These are phyloP conservation scores for Fusarium setosum DNA, from an alignment of 2,329 filamentous ascomycete species.

Conservation along the genomic window DNA sequence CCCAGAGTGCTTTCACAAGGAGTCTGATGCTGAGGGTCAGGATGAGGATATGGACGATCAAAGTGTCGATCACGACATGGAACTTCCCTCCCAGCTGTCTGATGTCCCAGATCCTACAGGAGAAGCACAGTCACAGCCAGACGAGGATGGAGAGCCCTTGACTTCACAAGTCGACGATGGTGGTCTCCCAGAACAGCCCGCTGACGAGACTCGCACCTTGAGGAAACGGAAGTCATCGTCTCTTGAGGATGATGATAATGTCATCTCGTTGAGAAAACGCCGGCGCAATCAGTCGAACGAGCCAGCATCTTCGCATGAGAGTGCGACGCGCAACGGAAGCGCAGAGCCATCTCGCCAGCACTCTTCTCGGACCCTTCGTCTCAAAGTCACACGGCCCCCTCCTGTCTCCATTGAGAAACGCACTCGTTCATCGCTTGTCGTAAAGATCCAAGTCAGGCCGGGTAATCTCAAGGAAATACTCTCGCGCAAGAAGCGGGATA, in stretches of 20 bases:
- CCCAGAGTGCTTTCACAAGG: slow-evolving; percentile 56
- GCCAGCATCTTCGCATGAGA: slow-evolving; percentile 49
- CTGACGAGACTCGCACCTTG: slow-evolving; percentile 77
- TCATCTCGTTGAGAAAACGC: slow-evolving; percentile 64
- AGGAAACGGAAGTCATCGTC: slow-evolving; percentile 88
- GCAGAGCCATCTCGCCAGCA: slow-evolving; percentile 46
- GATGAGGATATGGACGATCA: slow-evolving; percentile 44
- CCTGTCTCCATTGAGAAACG: slow-evolving; percentile 55
- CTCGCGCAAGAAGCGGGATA: slow-evolving; percentile 48
- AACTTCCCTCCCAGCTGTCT: slow-evolving; percentile 43
- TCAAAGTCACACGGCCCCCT: slow-evolving; percentile 56
- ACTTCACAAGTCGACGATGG: slow-evolving; percentile 23
- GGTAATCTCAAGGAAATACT: slow-evolving; percentile 53
- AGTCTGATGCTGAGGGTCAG: slow-evolving; percentile 46
- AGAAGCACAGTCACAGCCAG: slow-evolving; percentile 15
- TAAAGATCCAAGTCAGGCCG: slow-evolving; percentile 51
- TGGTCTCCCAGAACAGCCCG: slow-evolving; percentile 17
- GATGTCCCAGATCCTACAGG: slow-evolving; percentile 29
- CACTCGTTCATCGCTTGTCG: slow-evolving; percentile 48
- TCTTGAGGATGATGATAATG: slow-evolving; percentile 68
- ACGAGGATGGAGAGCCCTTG: slow-evolving; percentile 18
- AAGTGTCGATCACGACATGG: slow-evolving; percentile 36
- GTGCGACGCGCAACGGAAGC: slow-evolving; percentile 45
- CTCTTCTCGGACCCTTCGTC: slow-evolving; percentile 69
- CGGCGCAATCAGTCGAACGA: slow-evolving; percentile 61